Percentiles rank a stretch among this genome's conserved stretches.
phyloP scores from a whole-genome alignment of 2,329 filamentous ascomycete genomes.

The Myriosclerotinia curreyana region DNA sequence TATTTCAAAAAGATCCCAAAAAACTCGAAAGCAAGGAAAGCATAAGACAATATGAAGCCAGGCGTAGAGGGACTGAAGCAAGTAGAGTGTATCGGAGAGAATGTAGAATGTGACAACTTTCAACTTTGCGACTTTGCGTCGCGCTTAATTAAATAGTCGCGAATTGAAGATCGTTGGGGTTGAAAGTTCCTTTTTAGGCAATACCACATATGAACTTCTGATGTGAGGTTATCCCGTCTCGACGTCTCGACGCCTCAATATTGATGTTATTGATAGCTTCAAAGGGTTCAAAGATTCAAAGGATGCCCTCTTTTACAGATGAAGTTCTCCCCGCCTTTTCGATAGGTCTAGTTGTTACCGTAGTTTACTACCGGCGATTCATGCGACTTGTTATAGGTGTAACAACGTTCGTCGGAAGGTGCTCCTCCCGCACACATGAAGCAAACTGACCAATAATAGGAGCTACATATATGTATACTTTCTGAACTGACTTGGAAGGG shows the following conservation, averaged over 20 bases:
- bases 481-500: no score
- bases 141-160: no score
- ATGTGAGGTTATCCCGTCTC: no score
- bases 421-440: constrained; percentile 8
- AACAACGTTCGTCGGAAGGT: constrained; percentile 7
- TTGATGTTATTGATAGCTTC: constrained; percentile 1
- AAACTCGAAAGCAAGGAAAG: background rate
- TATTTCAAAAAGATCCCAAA: constrained; percentile 5
- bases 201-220: no score
- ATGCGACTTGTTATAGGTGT: background rate
- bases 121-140: no score
- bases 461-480: no score
- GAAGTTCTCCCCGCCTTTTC: constrained; percentile 5
- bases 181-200: no score
- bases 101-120: no score
- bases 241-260: background rate
- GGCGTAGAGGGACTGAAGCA: constrained; percentile 1
- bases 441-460: constrained; percentile 2
- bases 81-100: background rate
- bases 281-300: background rate
- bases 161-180: no score
- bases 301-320: background rate
- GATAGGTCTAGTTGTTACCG: constrained; percentile 2
- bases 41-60: background rate
- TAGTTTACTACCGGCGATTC: no score